A percentile compares a stretch with the other conserved stretches of the same genome.
Evolutionary conservation across 441 rosid genomes (phyloP).

Genomic region (Bocquillonia castaneifolia): DNA sequence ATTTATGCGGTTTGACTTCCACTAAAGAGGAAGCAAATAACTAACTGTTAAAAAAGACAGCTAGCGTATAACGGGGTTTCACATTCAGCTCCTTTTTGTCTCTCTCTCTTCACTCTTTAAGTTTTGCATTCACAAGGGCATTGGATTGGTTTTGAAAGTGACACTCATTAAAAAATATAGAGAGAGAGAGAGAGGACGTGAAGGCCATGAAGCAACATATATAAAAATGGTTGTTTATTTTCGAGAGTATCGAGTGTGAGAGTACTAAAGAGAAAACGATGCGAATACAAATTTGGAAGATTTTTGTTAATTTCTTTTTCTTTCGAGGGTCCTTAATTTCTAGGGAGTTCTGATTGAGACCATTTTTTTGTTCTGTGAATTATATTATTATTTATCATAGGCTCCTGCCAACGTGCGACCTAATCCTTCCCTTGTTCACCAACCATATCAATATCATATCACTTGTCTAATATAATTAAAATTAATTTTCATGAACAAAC

Average conservation of each 20-base stretch:
- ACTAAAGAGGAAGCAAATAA: neutral
- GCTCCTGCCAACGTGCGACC: neutral
- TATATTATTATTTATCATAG: neutral
- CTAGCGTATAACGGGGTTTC: slow-evolving; percentile 21
- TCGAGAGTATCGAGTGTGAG: no score
- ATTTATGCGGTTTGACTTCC: slow-evolving; percentile 9
- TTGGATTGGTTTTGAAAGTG: neutral
- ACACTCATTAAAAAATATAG: no score
- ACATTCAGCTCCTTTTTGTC: neutral
- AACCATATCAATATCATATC: neutral
- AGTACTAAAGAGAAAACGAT: no score
- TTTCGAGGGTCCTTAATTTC: no score
- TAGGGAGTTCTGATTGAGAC: no score
- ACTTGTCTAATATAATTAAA: no score
- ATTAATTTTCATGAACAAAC: no score
- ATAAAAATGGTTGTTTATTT: neutral
- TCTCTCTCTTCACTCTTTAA: neutral
- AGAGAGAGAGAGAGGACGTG: slow-evolving; percentile 29
- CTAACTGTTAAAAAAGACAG: slow-evolving; percentile 20
- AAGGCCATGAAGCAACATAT: slow-evolving; percentile 22
- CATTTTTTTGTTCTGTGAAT: no score
- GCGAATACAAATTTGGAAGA: neutral
- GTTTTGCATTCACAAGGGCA: neutral
- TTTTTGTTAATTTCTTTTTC: neutral
- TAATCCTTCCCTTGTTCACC: neutral